A percentile compares a stretch with the other conserved stretches of the same genome.
These are phyloP conservation scores for Pythium pectinolyticum DNA, from an alignment of 352 stramenopile genomes.

Conservation along the genomic window DNA sequence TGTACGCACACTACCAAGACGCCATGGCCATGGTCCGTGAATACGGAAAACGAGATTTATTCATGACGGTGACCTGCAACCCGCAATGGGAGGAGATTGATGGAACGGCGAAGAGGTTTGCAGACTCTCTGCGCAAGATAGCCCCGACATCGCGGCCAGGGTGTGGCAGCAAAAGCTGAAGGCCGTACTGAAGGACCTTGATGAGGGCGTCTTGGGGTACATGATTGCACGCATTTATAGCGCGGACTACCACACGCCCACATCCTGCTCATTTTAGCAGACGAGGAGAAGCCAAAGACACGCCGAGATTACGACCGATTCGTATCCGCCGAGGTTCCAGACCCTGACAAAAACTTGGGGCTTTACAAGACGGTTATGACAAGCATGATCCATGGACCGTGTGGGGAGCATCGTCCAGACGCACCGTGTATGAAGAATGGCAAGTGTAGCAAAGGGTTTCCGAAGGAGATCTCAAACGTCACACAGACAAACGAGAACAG, in stretches of 20 bases:
- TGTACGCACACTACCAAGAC: constrained; percentile 35
- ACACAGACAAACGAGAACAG: neutral
- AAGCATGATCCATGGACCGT: constrained; percentile 13
- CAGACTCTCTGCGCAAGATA: neutral
- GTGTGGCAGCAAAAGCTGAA: constrained; percentile 30
- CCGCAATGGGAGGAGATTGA: constrained; percentile 41
- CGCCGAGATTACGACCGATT: constrained; percentile 12
- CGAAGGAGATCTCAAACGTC: neutral
- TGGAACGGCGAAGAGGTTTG: constrained; percentile 1
- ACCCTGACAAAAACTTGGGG: constrained; percentile 6
- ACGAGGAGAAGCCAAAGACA: constrained; percentile 26
- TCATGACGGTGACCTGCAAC: constrained; percentile 58
- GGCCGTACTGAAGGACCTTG: constrained; percentile 27
- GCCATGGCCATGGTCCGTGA: constrained; percentile 40
- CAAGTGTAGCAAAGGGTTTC: constrained; percentile 4
- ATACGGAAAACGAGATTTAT: constrained; percentile 39
- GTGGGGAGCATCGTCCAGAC: neutral
- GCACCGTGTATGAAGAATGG: constrained; percentile 19
- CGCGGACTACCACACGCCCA: constrained; percentile 47
- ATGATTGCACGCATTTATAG: constrained; percentile 28
- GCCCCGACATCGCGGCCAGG: constrained; percentile 22
- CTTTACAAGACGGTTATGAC: constrained; percentile 4
- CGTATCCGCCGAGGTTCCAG: constrained; percentile 28
- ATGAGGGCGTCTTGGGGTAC: no score
- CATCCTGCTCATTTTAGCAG: constrained; percentile 43